A percentile compares a stretch with the other conserved stretches of the same genome.
phyloP scores from a whole-genome alignment of 1,284 basidiomycete species.

The Apiotrichum sp. region DNA sequence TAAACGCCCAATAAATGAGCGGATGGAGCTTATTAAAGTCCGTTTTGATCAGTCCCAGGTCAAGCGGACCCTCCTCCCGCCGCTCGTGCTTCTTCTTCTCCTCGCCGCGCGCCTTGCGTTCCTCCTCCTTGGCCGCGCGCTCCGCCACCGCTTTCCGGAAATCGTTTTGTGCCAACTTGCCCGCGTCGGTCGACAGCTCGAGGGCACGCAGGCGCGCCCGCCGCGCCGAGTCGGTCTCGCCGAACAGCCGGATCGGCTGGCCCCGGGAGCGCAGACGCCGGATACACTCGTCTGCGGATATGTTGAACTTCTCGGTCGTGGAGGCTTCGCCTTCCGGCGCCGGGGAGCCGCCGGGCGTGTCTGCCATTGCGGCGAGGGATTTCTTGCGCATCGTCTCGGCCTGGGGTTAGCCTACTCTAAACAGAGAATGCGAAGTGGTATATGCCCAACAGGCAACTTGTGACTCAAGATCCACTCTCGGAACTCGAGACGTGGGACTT shows the following conservation, averaged over 20 bases:
- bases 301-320: constrained; percentile 66
- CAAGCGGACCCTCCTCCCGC: constrained; percentile 40
- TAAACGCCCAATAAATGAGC: constrained; percentile 93
- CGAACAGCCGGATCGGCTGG: constrained; percentile 92
- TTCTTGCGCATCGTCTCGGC: constrained; percentile 25
- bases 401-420: no score
- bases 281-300: constrained; percentile 87
- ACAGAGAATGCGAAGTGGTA: no score
- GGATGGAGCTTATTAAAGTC: constrained; percentile 97
- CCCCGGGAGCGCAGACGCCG: constrained; percentile 81
- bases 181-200: constrained; percentile 84
- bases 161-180: constrained; percentile 60
- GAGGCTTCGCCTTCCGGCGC: constrained; percentile 28
- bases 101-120: constrained; percentile 43
- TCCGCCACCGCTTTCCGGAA: constrained; percentile 90
- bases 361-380: constrained; percentile 24
- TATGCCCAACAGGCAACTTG: no score
- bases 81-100: constrained; percentile 1
- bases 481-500: no score
- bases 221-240: constrained; percentile 88
- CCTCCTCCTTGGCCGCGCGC: constrained; percentile 58
- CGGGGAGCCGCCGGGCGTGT: constrained; percentile 19
- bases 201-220: constrained; percentile 81
- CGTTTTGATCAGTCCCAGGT: constrained; percentile 73
- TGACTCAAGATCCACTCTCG: no score